phyloP scores from a whole-genome alignment of 768 basidiomycete species.

The Phanerochaete carnosa region DNA sequence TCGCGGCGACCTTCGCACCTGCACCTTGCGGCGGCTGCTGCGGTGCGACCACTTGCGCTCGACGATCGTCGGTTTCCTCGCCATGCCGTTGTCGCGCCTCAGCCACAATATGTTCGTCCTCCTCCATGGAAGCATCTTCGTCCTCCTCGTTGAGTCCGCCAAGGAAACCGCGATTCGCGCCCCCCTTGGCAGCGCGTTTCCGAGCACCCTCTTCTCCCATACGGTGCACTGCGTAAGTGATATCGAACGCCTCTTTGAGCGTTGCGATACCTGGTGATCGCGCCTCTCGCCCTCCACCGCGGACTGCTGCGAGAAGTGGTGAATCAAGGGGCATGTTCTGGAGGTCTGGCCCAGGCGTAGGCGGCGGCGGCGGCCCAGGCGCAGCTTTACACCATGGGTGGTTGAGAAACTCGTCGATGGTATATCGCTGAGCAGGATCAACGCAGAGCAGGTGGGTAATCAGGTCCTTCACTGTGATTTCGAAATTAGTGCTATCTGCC shows the following conservation, averaged over 20 bases:
- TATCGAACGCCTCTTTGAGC: conserved; percentile 97
- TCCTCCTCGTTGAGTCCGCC: conserved; percentile 92
- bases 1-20: conserved; percentile 27
- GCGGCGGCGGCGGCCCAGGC: conserved; percentile 58
- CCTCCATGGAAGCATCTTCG: conserved; percentile 54
- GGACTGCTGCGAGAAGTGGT: conserved; percentile 79
- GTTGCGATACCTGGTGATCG: conserved; percentile 91
- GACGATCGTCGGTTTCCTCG: conserved; percentile 11
- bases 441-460: conserved; percentile 94
- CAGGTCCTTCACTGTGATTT: conserved; percentile 78
- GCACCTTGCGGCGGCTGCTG: conserved; percentile 22
- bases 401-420: conserved; percentile 95
- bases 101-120: conserved; percentile 54
- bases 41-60: conserved; percentile 28
- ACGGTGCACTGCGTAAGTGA: conserved; percentile 97
- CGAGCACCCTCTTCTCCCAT: conserved; percentile 99
- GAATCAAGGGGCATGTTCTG: conserved; percentile 70
- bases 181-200: conserved; percentile 78
- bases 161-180: conserved; percentile 80
- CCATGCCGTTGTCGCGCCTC: conserved; percentile 34
- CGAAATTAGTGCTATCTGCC: neutral
- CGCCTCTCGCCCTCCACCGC: conserved; percentile 46
- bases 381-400: conserved; percentile 92
- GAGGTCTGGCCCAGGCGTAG: conserved; percentile 56
- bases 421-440: conserved; percentile 92